Evolutionary conservation across 306 rosid genomes (phyloP), one percentile per base, ranked within the genome.

Genomic region (Acacia confusa): DNA sequence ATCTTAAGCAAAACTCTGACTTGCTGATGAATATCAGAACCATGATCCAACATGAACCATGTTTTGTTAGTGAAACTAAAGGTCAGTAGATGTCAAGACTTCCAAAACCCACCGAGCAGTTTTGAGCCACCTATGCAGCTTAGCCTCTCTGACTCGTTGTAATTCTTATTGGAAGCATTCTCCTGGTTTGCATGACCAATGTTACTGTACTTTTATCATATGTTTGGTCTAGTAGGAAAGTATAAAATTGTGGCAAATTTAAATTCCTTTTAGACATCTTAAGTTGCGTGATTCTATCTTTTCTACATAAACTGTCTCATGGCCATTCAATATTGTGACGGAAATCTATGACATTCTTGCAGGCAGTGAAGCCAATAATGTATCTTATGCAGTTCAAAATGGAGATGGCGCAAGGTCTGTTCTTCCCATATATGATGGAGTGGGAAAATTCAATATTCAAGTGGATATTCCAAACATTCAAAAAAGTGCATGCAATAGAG

Each of bases 71-170:
- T 82, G 82, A 79, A 66, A 67, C 63, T 60, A 69, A 83, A 85
- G 89, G 89, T 86, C 86, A 81, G 83, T 82, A 2, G 84, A 45
- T 47, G 78, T 77, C 75, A 36, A 81, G 82, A 85, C 72, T 65
- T 81, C 74, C 41, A 52, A 66, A 84, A 44, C 58, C 47, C 75
- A 34, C 75, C 38, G 4, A 60, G 65, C 70, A 76, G 77, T 82
- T 28, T 4, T 30, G 34, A 13, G 2, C 9, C 69, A 5, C n/a
- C 69, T 20, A 63, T 28, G 40, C 40, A 7, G n/a, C 69, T 63
- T 63, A 63, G 75, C 67, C 78, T 67, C 70, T 50, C 24, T 25
- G 72, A 28, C 27, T 38, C 27, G 60, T 15, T 14, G 20, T 71
- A 60, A 53, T 40, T 68, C 25, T 58, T 57, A 47, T 41, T 40